phyloP scores from a whole-genome alignment of 1,284 basidiomycete genomes.

The Pyrrhoderma lamaoense region DNA sequence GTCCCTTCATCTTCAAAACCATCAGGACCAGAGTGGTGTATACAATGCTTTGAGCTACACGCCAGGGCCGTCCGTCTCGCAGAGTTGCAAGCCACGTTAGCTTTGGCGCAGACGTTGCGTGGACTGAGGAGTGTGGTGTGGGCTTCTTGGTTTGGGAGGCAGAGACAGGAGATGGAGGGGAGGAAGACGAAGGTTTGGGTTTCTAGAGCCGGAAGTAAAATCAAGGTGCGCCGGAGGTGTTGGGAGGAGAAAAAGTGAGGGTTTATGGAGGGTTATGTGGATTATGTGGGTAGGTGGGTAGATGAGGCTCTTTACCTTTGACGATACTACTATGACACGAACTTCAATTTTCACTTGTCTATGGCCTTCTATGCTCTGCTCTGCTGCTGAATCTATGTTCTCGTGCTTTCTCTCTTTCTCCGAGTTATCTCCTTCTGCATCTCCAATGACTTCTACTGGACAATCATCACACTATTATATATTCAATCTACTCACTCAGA shows the following conservation, averaged over 20 bases:
- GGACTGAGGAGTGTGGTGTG: conserved; percentile 7
- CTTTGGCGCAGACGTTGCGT: conserved; percentile 11
- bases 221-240: conserved; percentile 13
- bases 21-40: conserved; percentile 17
- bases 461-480: too few relatives aligned
- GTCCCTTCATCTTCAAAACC: conserved; percentile 1
- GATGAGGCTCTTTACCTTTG: too few relatives aligned
- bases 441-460: too few relatives aligned
- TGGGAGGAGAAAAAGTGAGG: conserved; percentile 38
- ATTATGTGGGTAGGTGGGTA: neutral
- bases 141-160: conserved; percentile 16
- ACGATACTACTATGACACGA: too few relatives aligned
- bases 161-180: conserved; percentile 13
- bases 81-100: conserved; percentile 11
- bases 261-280: conserved; percentile 27
- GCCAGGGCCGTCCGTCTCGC: conserved; percentile 8
- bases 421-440: too few relatives aligned
- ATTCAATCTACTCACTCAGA: too few relatives aligned
- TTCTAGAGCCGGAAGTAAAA: conserved; percentile 4
- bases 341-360: too few relatives aligned
- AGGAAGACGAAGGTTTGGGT: conserved; percentile 16
- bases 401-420: too few relatives aligned
- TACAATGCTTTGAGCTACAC: conserved; percentile 12
- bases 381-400: too few relatives aligned
- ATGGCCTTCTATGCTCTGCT: too few relatives aligned